phyloP scores from a whole-genome alignment of 805 yeast species.

The Jamesozyma piceae region DNA sequence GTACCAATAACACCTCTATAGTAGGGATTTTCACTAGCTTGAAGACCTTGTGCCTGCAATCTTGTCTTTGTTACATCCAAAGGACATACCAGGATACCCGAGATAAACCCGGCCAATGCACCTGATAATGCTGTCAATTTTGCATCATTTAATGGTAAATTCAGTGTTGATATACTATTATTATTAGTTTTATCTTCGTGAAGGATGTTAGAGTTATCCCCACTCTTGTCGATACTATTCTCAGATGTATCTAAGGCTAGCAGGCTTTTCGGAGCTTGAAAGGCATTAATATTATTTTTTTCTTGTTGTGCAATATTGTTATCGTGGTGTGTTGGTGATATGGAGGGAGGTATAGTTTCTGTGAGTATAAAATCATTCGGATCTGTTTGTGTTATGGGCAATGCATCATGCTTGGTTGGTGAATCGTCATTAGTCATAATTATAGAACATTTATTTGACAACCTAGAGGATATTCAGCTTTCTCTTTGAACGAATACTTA shows the following conservation, averaged over 20 bases:
- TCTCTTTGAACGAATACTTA: too few species aligned
- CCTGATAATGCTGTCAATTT: constrained; percentile 78
- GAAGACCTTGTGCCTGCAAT: constrained; percentile 81
- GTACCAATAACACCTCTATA: constrained; percentile 59
- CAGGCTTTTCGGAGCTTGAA: neutral
- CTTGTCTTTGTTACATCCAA: constrained; percentile 92
- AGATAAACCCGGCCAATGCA: constrained; percentile 84
- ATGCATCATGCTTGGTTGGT: neutral
- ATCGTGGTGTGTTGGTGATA: neutral
- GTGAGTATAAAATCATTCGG: neutral
- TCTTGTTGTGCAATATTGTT: neutral
- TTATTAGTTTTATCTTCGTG: neutral
- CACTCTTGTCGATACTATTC: neutral
- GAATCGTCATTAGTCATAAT: constrained; percentile 1
- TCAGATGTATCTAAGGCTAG: neutral
- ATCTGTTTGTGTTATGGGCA: neutral
- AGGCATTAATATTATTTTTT: neutral
- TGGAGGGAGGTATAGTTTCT: neutral
- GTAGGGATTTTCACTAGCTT: constrained; percentile 25
- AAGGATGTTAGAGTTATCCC: neutral
- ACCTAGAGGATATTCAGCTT: too few species aligned
- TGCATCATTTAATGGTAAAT: constrained; percentile 28
- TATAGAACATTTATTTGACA: neutral
- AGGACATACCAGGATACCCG: constrained; percentile 90
- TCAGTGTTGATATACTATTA: neutral